Percentiles rank a stretch among this genome's conserved stretches.
phyloP scores from a whole-genome alignment of 2,329 filamentous ascomycete species.

The Aureobasidium sp. region DNA sequence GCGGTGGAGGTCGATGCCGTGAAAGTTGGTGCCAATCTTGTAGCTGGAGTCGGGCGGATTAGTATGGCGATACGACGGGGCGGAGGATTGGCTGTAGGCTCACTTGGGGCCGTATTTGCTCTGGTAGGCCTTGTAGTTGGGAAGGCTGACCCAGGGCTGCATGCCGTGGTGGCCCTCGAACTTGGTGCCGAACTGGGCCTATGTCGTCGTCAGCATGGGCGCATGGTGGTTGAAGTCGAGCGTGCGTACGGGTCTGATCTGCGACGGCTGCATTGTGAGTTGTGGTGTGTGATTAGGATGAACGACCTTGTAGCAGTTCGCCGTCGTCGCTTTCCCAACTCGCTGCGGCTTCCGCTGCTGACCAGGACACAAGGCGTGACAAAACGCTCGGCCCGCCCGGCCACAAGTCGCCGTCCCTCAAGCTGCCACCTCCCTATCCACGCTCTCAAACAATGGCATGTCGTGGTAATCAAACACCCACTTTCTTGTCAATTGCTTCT shows the following conservation, averaged over 20 bases:
- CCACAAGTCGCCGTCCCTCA: neutral
- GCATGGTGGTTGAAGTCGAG: neutral
- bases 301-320: neutral
- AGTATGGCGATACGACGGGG: neutral
- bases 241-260: constrained; percentile 21
- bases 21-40: constrained; percentile 40
- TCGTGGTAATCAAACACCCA: neutral
- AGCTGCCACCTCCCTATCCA: neutral
- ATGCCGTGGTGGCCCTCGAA: constrained; percentile 21
- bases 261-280: constrained; percentile 26
- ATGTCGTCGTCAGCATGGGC: constrained; percentile 9
- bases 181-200: constrained; percentile 22
- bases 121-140: constrained; percentile 42
- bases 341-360: constrained; percentile 4
- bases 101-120: constrained; percentile 54
- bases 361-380: neutral
- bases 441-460: neutral
- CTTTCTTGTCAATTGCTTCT: neutral
- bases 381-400: constrained; percentile 3
- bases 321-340: constrained; percentile 5
- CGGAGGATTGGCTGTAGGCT: constrained; percentile 20
- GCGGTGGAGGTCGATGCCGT: constrained; percentile 39
- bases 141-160: constrained; percentile 28
- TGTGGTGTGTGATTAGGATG: neutral
- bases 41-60: constrained; percentile 34